phyloP scores from a whole-genome alignment of 1,284 basidiomycete species.

The Neonothopanus nambi region DNA sequence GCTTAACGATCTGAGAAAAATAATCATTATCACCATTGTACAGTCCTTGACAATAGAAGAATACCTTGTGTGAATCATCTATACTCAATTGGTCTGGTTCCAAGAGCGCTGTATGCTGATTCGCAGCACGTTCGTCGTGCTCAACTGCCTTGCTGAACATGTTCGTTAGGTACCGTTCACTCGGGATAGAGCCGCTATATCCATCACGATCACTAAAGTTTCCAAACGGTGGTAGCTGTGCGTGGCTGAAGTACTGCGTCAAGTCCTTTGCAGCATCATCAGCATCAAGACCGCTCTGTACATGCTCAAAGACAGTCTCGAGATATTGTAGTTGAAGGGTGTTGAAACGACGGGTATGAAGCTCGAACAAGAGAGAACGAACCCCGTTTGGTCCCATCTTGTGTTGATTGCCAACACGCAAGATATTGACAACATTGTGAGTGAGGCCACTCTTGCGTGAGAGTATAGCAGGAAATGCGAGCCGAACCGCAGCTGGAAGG shows the following conservation, averaged over 20 bases:
- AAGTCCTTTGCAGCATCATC: too few relatives aligned
- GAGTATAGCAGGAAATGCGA: background rate
- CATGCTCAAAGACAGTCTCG: too few relatives aligned
- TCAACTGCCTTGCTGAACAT: constrained; percentile 7
- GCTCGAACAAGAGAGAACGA: constrained; percentile 2
- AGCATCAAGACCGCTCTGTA: too few relatives aligned
- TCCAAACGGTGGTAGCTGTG: too few relatives aligned
- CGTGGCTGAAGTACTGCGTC: too few relatives aligned
- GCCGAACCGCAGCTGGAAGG: background rate
- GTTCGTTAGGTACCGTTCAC: too few relatives aligned
- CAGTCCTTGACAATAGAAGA: too few relatives aligned
- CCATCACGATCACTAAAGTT: too few relatives aligned
- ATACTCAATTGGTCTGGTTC: constrained; percentile 7
- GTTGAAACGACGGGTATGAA: constrained; percentile 12
- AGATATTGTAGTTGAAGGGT: background rate
- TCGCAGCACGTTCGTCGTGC: too few relatives aligned
- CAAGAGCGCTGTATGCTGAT: constrained; percentile 4
- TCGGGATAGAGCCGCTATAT: too few relatives aligned
- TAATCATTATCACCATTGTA: too few relatives aligned
- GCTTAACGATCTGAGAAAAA: too few relatives aligned
- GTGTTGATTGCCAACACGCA: constrained; percentile 15
- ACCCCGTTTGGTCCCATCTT: constrained; percentile 14
- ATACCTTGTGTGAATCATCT: constrained; percentile 17
- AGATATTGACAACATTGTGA: background rate
- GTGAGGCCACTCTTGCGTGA: constrained; percentile 5